phyloP scores from a whole-genome alignment of 805 yeast species.

The Lipomyces lipofer region DNA sequence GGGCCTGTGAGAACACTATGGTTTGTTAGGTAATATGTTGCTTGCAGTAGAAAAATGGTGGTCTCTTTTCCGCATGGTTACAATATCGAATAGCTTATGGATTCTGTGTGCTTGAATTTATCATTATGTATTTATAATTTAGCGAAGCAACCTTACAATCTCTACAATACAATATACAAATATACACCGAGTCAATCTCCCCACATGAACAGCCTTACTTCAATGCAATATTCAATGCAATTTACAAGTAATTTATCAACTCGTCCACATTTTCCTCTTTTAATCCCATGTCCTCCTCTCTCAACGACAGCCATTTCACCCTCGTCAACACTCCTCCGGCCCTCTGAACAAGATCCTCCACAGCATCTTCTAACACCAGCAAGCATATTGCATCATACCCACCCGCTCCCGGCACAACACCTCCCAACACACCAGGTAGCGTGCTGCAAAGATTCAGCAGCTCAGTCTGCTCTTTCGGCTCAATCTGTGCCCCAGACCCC shows the following conservation, averaged over 20 bases:
- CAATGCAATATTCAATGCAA: background rate
- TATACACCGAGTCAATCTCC: no score
- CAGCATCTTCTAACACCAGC: conserved; percentile 47
- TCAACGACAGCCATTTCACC: conserved; percentile 50
- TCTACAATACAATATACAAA: no score
- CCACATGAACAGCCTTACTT: no score
- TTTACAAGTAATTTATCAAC: conserved; percentile 13
- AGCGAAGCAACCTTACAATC: background rate
- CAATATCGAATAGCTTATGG: no score
- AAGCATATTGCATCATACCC: conserved; percentile 92
- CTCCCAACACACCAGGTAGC: conserved; percentile 79
- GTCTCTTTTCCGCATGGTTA: no score
- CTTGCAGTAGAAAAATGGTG: no score
- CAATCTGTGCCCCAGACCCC: conserved; percentile 79
- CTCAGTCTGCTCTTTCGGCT: conserved; percentile 73
- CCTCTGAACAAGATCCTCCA: conserved; percentile 4
- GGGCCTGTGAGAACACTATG: no score
- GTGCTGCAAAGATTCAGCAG: conserved; percentile 60
- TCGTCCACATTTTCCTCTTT: conserved; percentile 18
- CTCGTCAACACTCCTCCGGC: conserved; percentile 31
- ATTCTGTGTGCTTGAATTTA: background rate
- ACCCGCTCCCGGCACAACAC: conserved; percentile 99
- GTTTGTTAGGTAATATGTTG: no score
- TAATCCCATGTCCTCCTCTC: conserved; percentile 46
- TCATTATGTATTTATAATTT: background rate